Evolutionary conservation across 2,329 filamentous ascomycete genomes (phyloP), one percentile per base, ranked within the genome.

Genomic region (Beauveria rudraprayagi): DNA sequence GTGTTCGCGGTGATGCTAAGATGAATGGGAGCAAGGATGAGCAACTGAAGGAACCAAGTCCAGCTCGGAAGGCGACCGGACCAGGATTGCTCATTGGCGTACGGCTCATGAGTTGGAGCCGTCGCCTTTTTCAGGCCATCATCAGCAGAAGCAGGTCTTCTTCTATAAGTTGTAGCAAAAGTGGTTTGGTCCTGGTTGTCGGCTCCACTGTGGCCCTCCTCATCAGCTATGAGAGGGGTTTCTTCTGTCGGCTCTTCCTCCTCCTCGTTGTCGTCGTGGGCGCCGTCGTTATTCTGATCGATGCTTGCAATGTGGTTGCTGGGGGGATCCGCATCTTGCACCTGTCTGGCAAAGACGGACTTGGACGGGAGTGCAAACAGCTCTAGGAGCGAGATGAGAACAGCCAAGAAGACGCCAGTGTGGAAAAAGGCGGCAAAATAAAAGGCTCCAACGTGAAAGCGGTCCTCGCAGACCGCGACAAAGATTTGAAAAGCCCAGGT

Each of bases 31-130:
- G 85, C 89, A 10, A 95, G 77, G 17, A 97, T 70, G 3, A 97
- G 77, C 65, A 97, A 88, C 69, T 99, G 92, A 19, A 96, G 67
- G 47, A 94, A 73, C 94, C 94, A 99, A 19, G 89, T 86, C 89
- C 89, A 97, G 50, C 82, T 84, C 1, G 91, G 91, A 59, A 97
- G 76, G 43, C 81, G 81, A 4, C 83, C 83, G 56, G 91, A 96
- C 94, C 94, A 99, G 16, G 82, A 77, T 72, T 97, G 94, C 70
- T 97, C 94, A 58, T 84, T 77, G 14, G 83, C 83, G 69, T 87
- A 92, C 0, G 80, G 75, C 60, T 37, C 34, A 76, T 67, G 3
- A 16, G 46, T 6, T 26, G 62, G 67, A 40, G 64, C 63, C 62
- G 61, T 70, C 64, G 65, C 64, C 60, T 65, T 69, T 8, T 73